Conservation (phyloP, 495 filamentous ascomycete species). For the Talaromyces proteolyticus region DNA sequence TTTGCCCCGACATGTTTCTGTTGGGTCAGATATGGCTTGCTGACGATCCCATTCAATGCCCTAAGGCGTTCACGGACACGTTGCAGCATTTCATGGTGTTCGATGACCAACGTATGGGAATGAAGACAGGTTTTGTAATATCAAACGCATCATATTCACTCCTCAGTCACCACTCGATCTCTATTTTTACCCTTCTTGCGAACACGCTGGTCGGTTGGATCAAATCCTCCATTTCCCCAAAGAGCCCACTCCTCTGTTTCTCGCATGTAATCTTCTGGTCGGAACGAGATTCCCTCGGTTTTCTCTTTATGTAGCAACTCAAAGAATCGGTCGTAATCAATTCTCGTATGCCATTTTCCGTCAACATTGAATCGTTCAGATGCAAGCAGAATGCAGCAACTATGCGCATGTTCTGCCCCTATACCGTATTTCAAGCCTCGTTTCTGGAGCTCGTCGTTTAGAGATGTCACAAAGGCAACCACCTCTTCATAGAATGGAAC, state of each 20-base stretch:
- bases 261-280: slow-evolving; percentile 85
- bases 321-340: slow-evolving; percentile 89
- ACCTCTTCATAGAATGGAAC: slow-evolving; percentile 94
- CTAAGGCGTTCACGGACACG: too few relatives aligned
- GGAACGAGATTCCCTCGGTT: slow-evolving; percentile 55
- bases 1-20: too few relatives aligned
- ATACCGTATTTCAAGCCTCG: slow-evolving; percentile 80
- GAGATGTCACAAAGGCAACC: slow-evolving; percentile 65
- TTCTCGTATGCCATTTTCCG: slow-evolving; percentile 83
- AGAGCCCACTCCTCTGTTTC: slow-evolving; percentile 87
- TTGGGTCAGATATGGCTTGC: too few relatives aligned
- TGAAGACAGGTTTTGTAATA: too few relatives aligned
- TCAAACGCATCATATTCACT: too few relatives aligned
- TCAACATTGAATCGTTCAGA: slow-evolving; percentile 65
- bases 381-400: slow-evolving; percentile 84
- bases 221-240: slow-evolving; percentile 93
- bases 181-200: slow-evolving; percentile 58
- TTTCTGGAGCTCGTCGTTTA: slow-evolving; percentile 58
- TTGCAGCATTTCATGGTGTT: too few relatives aligned
- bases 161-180: not conserved
- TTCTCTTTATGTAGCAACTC: slow-evolving; percentile 63
- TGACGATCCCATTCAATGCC: too few relatives aligned
- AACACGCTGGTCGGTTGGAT: slow-evolving; percentile 82
- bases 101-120: too few relatives aligned
- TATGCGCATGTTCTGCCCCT: slow-evolving; percentile 90